Conservation (phyloP, 305 asterid genomes). For the Solanum hybrid region DNA sequence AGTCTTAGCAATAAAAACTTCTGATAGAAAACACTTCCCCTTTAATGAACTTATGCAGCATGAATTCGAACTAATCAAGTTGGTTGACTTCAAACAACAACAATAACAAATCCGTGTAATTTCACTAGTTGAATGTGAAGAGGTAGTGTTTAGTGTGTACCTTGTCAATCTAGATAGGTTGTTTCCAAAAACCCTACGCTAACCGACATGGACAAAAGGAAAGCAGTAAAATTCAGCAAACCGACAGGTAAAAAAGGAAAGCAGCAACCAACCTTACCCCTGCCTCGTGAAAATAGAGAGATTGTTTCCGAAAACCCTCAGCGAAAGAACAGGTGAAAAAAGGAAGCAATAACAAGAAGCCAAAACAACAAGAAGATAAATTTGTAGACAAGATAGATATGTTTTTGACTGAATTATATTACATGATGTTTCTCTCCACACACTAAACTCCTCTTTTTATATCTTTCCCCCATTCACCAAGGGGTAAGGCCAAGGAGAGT, state of each 20-base stretch:
- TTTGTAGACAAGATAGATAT: fast-evolving
- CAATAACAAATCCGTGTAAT: too few species aligned
- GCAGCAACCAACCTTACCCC: neutral
- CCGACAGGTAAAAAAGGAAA: neutral
- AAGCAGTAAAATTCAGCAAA: neutral
- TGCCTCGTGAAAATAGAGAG: neutral
- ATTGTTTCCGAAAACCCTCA: neutral
- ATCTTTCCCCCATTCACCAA: neutral
- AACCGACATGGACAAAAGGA: too few species aligned
- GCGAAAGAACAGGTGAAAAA: neutral
- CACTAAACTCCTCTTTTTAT: neutral
- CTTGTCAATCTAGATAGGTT: too few species aligned
- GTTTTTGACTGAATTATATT: neutral
- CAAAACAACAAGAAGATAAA: neutral
- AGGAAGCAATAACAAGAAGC: neutral
- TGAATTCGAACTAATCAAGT: too few species aligned
- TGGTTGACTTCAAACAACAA: neutral
- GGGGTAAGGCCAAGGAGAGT: neutral
- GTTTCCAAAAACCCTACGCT: too few species aligned
- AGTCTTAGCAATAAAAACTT: too few species aligned
- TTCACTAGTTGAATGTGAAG: too few species aligned
- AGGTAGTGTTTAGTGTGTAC: too few species aligned
- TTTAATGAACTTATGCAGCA: too few species aligned
- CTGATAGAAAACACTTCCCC: too few species aligned
- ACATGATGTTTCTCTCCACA: neutral